These are phyloP conservation scores for Apiospora kogelbergensis DNA, from an alignment of 2,329 filamentous ascomycete genomes.

Conservation along the genomic window DNA sequence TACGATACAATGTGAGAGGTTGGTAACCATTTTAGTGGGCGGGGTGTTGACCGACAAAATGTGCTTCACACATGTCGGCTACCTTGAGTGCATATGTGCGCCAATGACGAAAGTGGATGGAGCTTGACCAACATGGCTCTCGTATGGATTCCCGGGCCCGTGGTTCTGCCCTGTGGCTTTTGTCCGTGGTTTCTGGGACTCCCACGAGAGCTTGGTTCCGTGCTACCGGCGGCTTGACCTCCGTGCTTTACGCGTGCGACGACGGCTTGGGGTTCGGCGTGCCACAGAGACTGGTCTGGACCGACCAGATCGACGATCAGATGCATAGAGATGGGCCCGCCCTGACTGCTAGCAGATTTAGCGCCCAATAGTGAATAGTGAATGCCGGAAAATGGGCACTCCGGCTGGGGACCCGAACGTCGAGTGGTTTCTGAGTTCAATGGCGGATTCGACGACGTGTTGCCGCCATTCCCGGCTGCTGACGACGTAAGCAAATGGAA, in stretches of 20 bases:
- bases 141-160: not conserved
- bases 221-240: not conserved
- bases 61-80: not conserved
- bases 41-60: not conserved
- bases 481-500: not conserved
- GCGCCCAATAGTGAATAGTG: not conserved
- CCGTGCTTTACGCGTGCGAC: not conserved
- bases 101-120: not conserved
- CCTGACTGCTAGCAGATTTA: not conserved
- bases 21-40: not conserved
- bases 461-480: not conserved
- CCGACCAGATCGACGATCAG: conserved; percentile 5
- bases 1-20: not conserved
- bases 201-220: not conserved
- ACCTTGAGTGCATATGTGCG: not conserved
- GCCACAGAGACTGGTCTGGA: not conserved
- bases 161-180: not conserved
- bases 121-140: not conserved
- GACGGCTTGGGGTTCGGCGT: not conserved
- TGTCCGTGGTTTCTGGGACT: not conserved
- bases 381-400: not conserved
- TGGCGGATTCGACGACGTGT: not conserved
- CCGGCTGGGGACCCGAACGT: not conserved
- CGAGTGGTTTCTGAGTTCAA: not conserved
- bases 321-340: not conserved